Conservation (phyloP, 169 alveolate species). For the Cryptosporidium xiaoi region DNA sequence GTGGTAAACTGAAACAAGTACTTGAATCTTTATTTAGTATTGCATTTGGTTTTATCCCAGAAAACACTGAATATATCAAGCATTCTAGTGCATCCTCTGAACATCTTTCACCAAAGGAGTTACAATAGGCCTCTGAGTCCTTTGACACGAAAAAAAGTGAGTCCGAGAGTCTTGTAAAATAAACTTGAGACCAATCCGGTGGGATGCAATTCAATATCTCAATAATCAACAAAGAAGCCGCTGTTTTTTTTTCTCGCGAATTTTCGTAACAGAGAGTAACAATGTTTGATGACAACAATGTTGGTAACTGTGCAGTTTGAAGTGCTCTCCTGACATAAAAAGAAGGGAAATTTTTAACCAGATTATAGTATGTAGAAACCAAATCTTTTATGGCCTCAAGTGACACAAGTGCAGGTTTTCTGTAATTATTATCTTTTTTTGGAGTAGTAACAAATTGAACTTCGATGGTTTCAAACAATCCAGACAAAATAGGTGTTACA, state of each 20-base stretch:
- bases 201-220: conserved; percentile 55
- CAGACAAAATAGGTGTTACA: conserved; percentile 46
- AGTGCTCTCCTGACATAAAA: conserved; percentile 23
- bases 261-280: conserved; percentile 40
- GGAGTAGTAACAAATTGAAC: conserved; percentile 11
- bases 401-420: conserved; percentile 20
- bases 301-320: conserved; percentile 66
- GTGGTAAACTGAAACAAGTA: not conserved
- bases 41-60: conserved; percentile 55
- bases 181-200: conserved; percentile 56
- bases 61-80: conserved; percentile 37
- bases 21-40: not conserved
- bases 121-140: conserved; percentile 38
- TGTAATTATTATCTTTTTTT: not conserved
- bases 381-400: conserved; percentile 22
- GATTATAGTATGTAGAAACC: conserved; percentile 23
- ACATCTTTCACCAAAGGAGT: conserved; percentile 60
- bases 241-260: conserved; percentile 45
- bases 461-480: conserved; percentile 49
- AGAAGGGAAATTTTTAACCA: conserved; percentile 34
- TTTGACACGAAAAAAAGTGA: conserved; percentile 66
- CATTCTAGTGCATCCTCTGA: conserved; percentile 66
- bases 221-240: conserved; percentile 25
- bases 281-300: conserved; percentile 28
- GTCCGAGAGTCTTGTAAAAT: conserved; percentile 36